Base-by-base conservation (phyloP, 164 flowering plant genomes). In the Platanus orientalis region DNA sequence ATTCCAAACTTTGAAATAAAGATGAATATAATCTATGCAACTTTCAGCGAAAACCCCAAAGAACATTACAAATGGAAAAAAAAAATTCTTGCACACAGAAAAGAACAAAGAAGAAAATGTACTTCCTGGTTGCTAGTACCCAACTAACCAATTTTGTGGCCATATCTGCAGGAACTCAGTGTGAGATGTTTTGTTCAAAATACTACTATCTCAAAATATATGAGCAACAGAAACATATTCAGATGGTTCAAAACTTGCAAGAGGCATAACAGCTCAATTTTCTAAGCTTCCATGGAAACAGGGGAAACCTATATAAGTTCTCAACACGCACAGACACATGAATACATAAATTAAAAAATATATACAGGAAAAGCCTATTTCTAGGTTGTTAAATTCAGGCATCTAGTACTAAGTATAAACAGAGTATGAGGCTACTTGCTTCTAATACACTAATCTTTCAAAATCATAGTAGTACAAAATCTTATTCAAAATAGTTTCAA, bases 11-110 rank as follows among this genome's bases (percentile, higher is more conserved):
- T 27, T 58, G 24, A 6, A 56, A 32, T 29, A 45, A 32, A 12
- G 14, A 39, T 2, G 13, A 6, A 54, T 13, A 6, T 20, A 12
- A 54, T 19, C 27, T 40, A 26, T 54, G 50, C 26, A 63, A 29
- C n/a, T 54, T 27, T 25, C 24, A 63, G 58, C 26, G 19, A 12
- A 54, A 42, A 62, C n/a, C 48, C 49, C 42, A 54, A 52, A n/a
- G 17, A 54, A 39, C 50, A 61, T 55, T n/a, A 21, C 49, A 40
- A 29, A 30, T 12, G 24, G 25, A 7, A 49, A 7, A 49, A 6
- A 49, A 7, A 49, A 6, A 49, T 20, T 45, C 20, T 45, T 1
- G 49, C 16, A 17, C 20, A 45, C 20, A 45, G 49, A 45, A 45
- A 17, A 19, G 20, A 45, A 17, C 19, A 45, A 45, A 16, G n/a